These are phyloP conservation scores for Coix lacrymajobi DNA, from an alignment of 176 grass and related monocot species.

Conservation along the genomic window DNA sequence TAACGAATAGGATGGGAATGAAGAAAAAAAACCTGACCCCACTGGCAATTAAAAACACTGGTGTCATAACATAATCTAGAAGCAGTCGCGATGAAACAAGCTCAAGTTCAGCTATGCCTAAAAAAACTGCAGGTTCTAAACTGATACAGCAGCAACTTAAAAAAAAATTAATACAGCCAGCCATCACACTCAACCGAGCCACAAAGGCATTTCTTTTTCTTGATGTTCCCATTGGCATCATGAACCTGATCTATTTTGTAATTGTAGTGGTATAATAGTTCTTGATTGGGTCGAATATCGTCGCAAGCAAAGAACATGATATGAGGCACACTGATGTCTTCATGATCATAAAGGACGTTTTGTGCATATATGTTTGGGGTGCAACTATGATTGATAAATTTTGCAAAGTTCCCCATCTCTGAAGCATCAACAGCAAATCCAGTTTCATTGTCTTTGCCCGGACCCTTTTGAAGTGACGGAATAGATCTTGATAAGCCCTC, in stretches of 20 bases:
- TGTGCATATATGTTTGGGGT: conserved; percentile 76
- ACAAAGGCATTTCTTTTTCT: conserved; percentile 66
- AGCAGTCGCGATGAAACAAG: not conserved
- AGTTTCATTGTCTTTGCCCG: conserved; percentile 22
- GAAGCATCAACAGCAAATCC: conserved; percentile 68
- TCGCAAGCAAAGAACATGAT: conserved; percentile 74
- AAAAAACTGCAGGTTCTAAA: conserved; percentile 12
- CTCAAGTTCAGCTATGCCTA: not conserved
- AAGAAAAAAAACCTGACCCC: not conserved
- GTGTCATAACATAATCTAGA: not conserved
- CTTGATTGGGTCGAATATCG: conserved; percentile 54
- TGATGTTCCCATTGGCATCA: conserved; percentile 77
- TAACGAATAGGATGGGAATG: not conserved
- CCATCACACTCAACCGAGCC: conserved; percentile 59
- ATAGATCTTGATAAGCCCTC: conserved; percentile 65
- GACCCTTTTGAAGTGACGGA: conserved; percentile 57
- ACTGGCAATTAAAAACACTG: not conserved
- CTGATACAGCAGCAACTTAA: conserved; percentile 55
- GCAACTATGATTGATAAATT: conserved; percentile 81
- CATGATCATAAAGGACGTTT: conserved; percentile 77
- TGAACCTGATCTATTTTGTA: conserved; percentile 74
- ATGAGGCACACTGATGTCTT: conserved; percentile 55
- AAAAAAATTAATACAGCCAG: conserved; percentile 67
- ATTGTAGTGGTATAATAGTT: conserved; percentile 79
- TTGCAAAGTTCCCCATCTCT: conserved; percentile 57